A percentile compares a stretch with the other conserved stretches of the same genome.
phyloP scores from a whole-genome alignment of 345 rosid genomes.

The Linum lewisii region DNA sequence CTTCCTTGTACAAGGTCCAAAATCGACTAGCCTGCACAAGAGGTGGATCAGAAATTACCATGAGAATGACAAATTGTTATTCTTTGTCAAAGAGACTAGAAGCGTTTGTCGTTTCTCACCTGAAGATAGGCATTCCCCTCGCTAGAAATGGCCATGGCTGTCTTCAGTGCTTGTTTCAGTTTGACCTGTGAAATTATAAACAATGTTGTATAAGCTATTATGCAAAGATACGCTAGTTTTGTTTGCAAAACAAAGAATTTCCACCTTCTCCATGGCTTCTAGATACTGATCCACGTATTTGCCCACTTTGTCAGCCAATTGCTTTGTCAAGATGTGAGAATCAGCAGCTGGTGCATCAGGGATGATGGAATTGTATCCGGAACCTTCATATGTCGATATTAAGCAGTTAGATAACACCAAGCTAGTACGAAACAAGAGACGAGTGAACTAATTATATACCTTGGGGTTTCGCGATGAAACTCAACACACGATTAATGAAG shows the following conservation, averaged over 20 bases:
- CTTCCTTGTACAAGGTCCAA: not conserved
- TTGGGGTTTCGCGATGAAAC: not conserved
- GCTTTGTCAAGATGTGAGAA: slow-evolving; percentile 4
- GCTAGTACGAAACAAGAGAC: too few relatives aligned
- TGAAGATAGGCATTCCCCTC: slow-evolving; percentile 8
- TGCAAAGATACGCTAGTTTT: too few relatives aligned
- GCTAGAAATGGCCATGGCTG: slow-evolving; percentile 5
- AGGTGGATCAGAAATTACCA: too few relatives aligned
- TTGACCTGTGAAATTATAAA: not conserved
- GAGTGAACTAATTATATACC: not conserved
- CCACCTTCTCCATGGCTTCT: slow-evolving; percentile 11
- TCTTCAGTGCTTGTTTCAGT: slow-evolving; percentile 1
- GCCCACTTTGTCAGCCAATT: not conserved
- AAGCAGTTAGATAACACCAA: too few relatives aligned
- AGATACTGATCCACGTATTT: not conserved
- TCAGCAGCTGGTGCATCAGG: slow-evolving; percentile 7
- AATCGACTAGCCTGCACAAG: slow-evolving; percentile 2
- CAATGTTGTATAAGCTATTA: not conserved
- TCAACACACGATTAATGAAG: not conserved
- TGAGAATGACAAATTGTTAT: too few relatives aligned
- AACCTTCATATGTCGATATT: not conserved
- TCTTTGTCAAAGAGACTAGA: too few relatives aligned
- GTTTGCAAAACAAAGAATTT: too few relatives aligned
- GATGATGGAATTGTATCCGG: not conserved
- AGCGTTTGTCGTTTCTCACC: too few relatives aligned